Evolutionary conservation across 176 grass and related monocot genomes (phyloP).

Genomic region (Carex littledalei): DNA sequence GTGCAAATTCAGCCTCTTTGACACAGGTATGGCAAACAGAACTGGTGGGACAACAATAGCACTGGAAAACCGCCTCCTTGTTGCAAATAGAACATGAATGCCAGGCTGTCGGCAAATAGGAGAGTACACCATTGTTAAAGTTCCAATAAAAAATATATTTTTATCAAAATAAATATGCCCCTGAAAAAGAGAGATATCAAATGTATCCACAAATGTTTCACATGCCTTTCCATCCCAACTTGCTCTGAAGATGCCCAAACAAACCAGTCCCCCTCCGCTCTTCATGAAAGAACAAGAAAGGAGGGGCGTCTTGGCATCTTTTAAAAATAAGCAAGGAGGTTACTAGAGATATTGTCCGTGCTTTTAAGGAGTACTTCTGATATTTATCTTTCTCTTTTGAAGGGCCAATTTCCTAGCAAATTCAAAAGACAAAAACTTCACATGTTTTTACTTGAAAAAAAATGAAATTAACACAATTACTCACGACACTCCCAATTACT

Average conservation of each 20-base stretch:
- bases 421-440: not conserved
- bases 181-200: not conserved
- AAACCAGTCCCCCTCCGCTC: constrained; percentile 14
- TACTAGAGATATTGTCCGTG: not conserved
- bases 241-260: not conserved
- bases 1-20: constrained; percentile 50
- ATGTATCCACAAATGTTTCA: not conserved
- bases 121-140: not conserved
- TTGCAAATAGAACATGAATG: constrained; percentile 60
- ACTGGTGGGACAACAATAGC: constrained; percentile 59
- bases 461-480: constrained; percentile 8
- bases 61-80: constrained; percentile 43
- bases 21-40: constrained; percentile 58
- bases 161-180: not conserved
- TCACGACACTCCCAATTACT: constrained; percentile 61
- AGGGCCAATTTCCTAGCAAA: not conserved
- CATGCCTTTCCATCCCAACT: not conserved
- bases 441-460: constrained; percentile 1
- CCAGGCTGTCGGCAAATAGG: constrained; percentile 47
- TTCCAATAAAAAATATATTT: constrained; percentile 1
- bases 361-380: not conserved
- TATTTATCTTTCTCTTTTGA: not conserved
- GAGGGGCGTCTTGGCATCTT: not conserved
- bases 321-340: not conserved
- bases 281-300: not conserved